phyloP scores from a whole-genome alignment of 169 alveolate species.

The Nephromyces sp. region DNA sequence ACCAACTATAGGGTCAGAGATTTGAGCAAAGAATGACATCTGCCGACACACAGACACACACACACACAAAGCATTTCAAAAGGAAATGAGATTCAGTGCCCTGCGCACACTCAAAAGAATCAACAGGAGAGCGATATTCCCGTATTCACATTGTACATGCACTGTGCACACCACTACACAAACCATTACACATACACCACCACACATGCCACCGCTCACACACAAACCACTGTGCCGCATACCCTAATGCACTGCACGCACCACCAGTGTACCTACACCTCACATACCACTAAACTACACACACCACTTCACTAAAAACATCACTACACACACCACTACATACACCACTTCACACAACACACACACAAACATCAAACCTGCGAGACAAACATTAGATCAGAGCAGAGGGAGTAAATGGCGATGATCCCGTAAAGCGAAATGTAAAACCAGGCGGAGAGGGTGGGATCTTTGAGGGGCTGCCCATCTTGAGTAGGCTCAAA shows the following conservation, averaged over 20 bases:
- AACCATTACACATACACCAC: no score
- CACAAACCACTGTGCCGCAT: no score
- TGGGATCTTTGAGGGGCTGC: no score
- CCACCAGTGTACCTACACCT: background rate
- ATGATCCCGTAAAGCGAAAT: background rate
- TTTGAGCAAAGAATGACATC: conserved; percentile 36
- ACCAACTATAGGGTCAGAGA: conserved; percentile 24
- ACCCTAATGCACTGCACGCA: background rate
- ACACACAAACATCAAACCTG: background rate
- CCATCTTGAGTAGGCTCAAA: no score
- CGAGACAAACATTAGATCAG: conserved; percentile 13
- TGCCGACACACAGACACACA: conserved; percentile 24
- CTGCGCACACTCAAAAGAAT: no score
- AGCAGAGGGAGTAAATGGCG: conserved; percentile 4
- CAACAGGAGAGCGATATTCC: no score
- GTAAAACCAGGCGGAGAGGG: background rate
- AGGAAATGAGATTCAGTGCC: background rate
- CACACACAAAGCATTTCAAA: background rate
- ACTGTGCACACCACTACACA: no score
- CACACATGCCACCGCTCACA: no score
- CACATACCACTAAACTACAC: background rate
- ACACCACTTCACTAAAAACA: background rate
- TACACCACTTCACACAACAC: background rate
- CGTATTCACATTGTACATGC: no score
- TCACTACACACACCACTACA: background rate